Evolutionary conservation across 1,284 basidiomycete genomes (phyloP), one percentile per base, ranked within the genome.

Genomic region (Melampsora americana): DNA sequence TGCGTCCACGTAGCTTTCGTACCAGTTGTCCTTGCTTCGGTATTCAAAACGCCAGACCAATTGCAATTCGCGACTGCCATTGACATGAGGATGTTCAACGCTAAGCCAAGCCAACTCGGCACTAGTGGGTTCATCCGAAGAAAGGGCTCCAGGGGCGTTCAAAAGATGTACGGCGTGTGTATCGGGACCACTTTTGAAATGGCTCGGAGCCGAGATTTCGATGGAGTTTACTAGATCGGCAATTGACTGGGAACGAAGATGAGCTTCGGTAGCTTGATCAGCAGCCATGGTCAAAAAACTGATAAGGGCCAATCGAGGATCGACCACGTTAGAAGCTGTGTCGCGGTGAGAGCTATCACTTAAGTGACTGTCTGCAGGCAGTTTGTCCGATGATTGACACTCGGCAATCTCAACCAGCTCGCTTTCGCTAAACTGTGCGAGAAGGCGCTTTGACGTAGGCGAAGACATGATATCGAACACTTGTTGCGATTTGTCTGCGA

Each of bases 21-120:
- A 81, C 77, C 78, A 78, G 76, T 81, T 81, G 72, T 80, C 78
- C 28, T 71, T 39, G 4, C 77, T 78, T 59, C 61, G 69, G 65
- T 79, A 60, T 77, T 80, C 80, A 77, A 80, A 80, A 64, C 78
- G 78, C 80, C 80, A 81, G 0, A 79, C 77, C 67, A 80, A 78
- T 44, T 67, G 50, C 62, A 80, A 66, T 18, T 77, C 66, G 42
- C 62, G 60, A 35, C 23, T 23, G 1, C 48, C 53, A 59, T 65
- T 62, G 18, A 64, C 35, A 23, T 46, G 32, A 9, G 60, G 39
- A 7, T 18, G 28, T 28, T 72, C 70, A 11, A 72, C 61, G 35
- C 61, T 65, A 6, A 72, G 42, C 70, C 70, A 72, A 65, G 61
- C 70, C 42, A 72, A 39, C 42, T 72, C 70, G 53, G 70, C 70